These are phyloP conservation scores for Triadica sebifera DNA, from an alignment of 345 rosid genomes.

Conservation along the genomic window DNA sequence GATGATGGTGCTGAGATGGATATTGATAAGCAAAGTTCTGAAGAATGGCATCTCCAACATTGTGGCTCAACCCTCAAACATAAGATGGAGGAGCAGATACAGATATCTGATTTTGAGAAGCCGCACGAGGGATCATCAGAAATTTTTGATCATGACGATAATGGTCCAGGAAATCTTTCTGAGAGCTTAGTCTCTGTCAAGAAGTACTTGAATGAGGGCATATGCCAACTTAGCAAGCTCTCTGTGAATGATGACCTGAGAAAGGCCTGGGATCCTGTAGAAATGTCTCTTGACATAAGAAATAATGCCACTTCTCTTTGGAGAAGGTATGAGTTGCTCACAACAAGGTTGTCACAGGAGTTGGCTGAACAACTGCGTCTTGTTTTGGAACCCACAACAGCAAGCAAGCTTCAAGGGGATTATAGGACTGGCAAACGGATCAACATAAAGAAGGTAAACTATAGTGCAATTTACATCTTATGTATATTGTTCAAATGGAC, in stretches of 20 bases:
- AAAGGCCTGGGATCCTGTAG: conserved; percentile 40
- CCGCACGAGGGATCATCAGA: conserved; percentile 34
- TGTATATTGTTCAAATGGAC: neutral
- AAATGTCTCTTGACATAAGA: conserved; percentile 41
- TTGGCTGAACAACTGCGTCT: conserved; percentile 94
- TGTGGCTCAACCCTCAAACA: conserved; percentile 31
- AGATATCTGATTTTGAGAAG: conserved; percentile 39
- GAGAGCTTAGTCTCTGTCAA: conserved; percentile 56
- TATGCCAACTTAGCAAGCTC: conserved; percentile 41
- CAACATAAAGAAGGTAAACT: conserved; percentile 84
- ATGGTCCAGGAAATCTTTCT: conserved; percentile 31
- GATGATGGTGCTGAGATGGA: conserved; percentile 63
- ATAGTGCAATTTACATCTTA: neutral
- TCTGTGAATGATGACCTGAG: conserved; percentile 44
- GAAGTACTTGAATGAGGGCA: conserved; percentile 45
- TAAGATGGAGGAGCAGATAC: conserved; percentile 41
- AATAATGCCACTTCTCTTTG: conserved; percentile 54
- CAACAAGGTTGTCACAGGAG: conserved; percentile 80
- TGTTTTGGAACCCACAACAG: conserved; percentile 85
- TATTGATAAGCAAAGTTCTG: conserved; percentile 48
- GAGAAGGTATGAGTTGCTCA: conserved; percentile 77
- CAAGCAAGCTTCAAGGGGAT: conserved; percentile 95
- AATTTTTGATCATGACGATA: conserved; percentile 31
- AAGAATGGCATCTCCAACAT: conserved; percentile 36
- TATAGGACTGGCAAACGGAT: conserved; percentile 93